Base-by-base conservation (phyloP, 371 early-diverging fungal species). In the Apophysomyces variabilis region DNA sequence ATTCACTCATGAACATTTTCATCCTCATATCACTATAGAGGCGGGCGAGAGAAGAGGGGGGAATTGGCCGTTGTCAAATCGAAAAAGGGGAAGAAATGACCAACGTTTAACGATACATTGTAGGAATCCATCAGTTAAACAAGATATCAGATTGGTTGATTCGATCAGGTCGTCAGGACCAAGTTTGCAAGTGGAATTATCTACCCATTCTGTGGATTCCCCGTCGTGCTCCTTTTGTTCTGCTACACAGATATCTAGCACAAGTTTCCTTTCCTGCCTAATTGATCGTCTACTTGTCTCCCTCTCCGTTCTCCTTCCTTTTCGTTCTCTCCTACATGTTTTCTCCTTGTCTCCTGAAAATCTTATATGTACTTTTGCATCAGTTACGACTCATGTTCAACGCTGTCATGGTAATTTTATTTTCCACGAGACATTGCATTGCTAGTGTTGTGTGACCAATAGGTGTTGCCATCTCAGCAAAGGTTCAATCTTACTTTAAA, bases 251-350 rank as follows among this genome's bases (percentile, higher is more conserved):
- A 50, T 50, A 21, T 21, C 54, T 7, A 18, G 32, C 32, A 26
- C 21, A 50, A 50, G 18, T 50, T 50, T 50, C 54, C 54, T 50
- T 50, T 50, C 54, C 21, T 50, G 54, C 54, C 21, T 50, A 50
- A 50, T 50, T 50, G 54, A 21, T 50, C 21, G 21, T 35, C 21
- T 50, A 50, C 7, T 50, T 5, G 21, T 18, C 54, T 50, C 54
- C 32, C 54, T 50, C 54, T 50, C 54, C 54, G 54, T 50, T 21
- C 54, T 50, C 54, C 54, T 50, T 50, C 54, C 54, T 21, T 50
- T 18, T 50, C 54, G n/a, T 50, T 50, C 21, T 50, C 54, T 50
- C 54, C 54, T 50, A 50, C 54, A 50, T 50, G 54, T 9, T 5
- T 7, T 16, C 54, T 18, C 54, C 54, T 26, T 9, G 54, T 50